Evolutionary conservation across 176 grass and related monocot species (phyloP), one percentile per base, ranked within the genome.

Genomic region (Cenchrus americanus): DNA sequence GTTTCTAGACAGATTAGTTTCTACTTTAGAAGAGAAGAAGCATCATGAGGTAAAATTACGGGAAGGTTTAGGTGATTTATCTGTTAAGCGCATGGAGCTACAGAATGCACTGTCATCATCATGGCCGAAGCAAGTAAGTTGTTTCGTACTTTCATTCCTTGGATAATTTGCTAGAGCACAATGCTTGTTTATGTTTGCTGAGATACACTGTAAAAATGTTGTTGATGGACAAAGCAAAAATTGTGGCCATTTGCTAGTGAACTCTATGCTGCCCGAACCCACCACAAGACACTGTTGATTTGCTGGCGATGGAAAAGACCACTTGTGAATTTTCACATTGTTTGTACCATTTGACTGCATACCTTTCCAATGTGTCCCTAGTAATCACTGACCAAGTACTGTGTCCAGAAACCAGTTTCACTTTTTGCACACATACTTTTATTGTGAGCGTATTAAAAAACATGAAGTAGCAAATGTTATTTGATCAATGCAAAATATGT

Each of bases 111-210:
- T 93, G 60, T 93, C 95, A 54, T 97, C 90, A 82, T 94, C 90
- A 32, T 97, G 95, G 95, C 95, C 95, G 0, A 97, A 97, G 72
- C 96, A 95, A 84, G 96, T 98, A 87, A 80, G 87, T 89, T 10
- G 30, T 42, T 37, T 37, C 34, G 4, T 37, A 37, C 34, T 55
- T 41, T 77, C 19, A 74, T 21, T 23, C 78, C 64, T 27, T 43
- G 5, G n/a, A 12, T 23, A 23, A 42, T 23, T 43, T 21, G 9
- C 51, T 70, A 46, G 6, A 26, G n/a, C 37, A 44, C 3, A 42
- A 59, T 22, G 37, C 53, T 43, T 76, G 17, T 67, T 43, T 5
- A 13, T 6, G 43, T 12, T 60, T 60, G 19, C 53, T 59, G 18
- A 59, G 32, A 10, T 50, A 51, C 48, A 7, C 73, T 42, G 32